Percentiles rank a stretch among this genome's conserved stretches.
Conservation (phyloP, 139 green algal species). For the Coelastrella sp. region DNA sequence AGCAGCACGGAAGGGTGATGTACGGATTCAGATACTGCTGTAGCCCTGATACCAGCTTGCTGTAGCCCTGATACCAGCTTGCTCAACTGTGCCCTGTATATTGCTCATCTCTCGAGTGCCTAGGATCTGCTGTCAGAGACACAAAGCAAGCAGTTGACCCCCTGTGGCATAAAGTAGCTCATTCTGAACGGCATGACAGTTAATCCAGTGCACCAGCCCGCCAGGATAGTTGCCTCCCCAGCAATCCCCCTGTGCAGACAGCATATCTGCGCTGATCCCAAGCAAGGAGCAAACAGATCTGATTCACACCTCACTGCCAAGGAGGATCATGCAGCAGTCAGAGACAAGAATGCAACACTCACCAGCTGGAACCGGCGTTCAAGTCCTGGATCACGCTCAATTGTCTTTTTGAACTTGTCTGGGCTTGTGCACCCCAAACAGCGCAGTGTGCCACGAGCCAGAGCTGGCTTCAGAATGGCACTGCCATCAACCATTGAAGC, state of each 20-base stretch:
- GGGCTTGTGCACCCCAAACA: constrained; percentile 96
- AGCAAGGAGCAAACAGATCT: not conserved
- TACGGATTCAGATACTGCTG: too few relatives aligned
- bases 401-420: constrained; percentile 99
- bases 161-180: too few relatives aligned
- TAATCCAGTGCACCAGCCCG: too few relatives aligned
- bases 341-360: not conserved
- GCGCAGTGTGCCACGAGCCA: constrained; percentile 93
- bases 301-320: not conserved
- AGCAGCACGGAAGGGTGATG: not conserved
- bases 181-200: too few relatives aligned
- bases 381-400: constrained; percentile 98
- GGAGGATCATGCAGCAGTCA: not conserved
- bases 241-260: not conserved
- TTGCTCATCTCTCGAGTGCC: too few relatives aligned
- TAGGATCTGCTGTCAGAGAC: too few relatives aligned
- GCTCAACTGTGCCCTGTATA: too few relatives aligned
- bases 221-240: not conserved
- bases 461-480: constrained; percentile 97
- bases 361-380: constrained; percentile 94
- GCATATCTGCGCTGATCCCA: too few relatives aligned
- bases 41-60: too few relatives aligned
- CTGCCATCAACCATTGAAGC: constrained; percentile 75
- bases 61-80: too few relatives aligned
- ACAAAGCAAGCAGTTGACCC: too few relatives aligned